Evolutionary conservation across 192 early-diverging fungal species (phyloP), one percentile per base, ranked within the genome.

Genomic region (Blastocladiella britannica): DNA sequence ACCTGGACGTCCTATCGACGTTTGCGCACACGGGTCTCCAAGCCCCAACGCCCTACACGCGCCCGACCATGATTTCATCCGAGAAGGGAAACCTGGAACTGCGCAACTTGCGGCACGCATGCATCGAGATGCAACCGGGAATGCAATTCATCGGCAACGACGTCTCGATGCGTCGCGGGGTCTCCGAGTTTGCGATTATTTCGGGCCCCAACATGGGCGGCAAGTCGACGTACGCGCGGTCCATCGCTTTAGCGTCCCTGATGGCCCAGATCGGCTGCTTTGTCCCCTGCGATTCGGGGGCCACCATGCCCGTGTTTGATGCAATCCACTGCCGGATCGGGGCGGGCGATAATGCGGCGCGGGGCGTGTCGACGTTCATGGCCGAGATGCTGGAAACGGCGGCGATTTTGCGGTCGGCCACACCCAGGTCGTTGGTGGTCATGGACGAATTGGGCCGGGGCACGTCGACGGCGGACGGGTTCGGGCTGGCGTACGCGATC

Each of bases 141-240:
- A 84, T 92, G 29, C 75, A 81, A 5, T 93, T 95, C 66, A 97
- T 97, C 70, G 85, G 87, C 25, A 97, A 97, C 63, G 87, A 94
- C 65, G 88, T 88, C 1, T 70, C 69, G 29, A 70, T 97, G 68
- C 57, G 69, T 18, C 66, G 75, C 55, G 84, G 84, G 75, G 71
- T 69, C 25, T 73, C 71, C 4, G 81, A 82, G 61, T 93, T 96
- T 59, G 75, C 80, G 27, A 89, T 97, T 30, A 93, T 97, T 53
- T 93, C 91, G 0, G 93, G 93, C 0, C 93, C 93, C 18, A 97
- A 97, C 68, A 97, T 97, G 93, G 90, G 91, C 58, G 93, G 93
- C 43, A 97, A 97, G 65, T 91, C 88, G 7, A 97, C 93, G 0
- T 97, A 90, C 65, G 94, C 94, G 59, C 76, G 93, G 15, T 89